phyloP scores from a whole-genome alignment of 192 early-diverging fungal species.

The Backusella mclennaniae region DNA sequence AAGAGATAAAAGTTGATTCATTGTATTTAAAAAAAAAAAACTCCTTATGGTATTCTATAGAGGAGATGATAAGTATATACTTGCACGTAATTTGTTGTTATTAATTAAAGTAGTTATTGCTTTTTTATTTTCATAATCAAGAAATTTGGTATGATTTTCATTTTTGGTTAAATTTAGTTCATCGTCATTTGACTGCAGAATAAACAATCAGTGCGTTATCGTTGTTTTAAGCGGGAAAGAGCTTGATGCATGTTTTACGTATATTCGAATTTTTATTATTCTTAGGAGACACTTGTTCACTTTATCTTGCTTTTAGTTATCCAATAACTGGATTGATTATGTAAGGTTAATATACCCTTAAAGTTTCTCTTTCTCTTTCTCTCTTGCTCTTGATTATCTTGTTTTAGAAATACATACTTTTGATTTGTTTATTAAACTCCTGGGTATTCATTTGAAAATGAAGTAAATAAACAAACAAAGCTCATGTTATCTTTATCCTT shows the following conservation, averaged over 20 bases:
- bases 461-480: no score
- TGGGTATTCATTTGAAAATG: no score
- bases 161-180: neutral
- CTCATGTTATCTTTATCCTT: no score
- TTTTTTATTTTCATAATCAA: conserved; percentile 1
- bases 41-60: neutral
- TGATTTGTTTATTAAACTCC: no score
- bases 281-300: neutral
- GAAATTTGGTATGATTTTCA: neutral
- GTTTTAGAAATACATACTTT: no score
- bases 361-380: no score
- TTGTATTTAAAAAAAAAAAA: neutral
- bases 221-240: neutral
- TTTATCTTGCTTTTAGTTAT: neutral
- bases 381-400: no score
- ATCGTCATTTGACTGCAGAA: neutral
- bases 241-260: neutral
- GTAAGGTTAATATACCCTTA: neutral
- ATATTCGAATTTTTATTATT: neutral
- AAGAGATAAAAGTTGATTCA: neutral
- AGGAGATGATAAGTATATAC: neutral
- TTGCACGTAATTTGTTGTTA: neutral
- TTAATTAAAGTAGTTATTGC: conserved; percentile 2
- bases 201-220: conserved; percentile 7
- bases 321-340: neutral